Conservation (phyloP, 345 rosid species). For the Heritiera fomes region DNA sequence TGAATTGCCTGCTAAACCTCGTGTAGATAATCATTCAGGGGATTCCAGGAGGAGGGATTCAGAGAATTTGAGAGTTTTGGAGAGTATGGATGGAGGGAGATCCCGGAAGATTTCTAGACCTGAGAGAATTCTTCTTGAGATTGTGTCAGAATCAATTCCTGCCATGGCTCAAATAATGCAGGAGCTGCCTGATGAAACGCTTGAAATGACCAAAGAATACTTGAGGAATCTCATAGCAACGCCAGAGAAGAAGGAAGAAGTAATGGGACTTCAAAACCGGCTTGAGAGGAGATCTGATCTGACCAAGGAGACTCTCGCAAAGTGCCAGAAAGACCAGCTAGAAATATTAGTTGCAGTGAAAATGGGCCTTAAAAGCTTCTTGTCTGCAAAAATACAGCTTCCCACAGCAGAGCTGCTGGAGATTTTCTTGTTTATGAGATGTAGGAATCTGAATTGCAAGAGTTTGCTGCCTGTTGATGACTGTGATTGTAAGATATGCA, state of each 20-base stretch:
- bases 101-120: slow-evolving; percentile 49
- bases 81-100: slow-evolving; percentile 51
- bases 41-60: slow-evolving; percentile 64
- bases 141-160: slow-evolving; percentile 70
- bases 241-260: slow-evolving; percentile 68
- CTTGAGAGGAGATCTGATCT: slow-evolving; percentile 86
- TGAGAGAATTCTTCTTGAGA: slow-evolving; percentile 69
- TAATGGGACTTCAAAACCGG: slow-evolving; percentile 58
- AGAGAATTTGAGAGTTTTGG: slow-evolving; percentile 53
- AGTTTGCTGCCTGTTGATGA: slow-evolving; percentile 89
- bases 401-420: slow-evolving; percentile 70
- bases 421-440: slow-evolving; percentile 73
- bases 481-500: slow-evolving; percentile 93
- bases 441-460: slow-evolving; percentile 86
- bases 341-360: slow-evolving; percentile 71
- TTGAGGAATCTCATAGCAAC: slow-evolving; percentile 52
- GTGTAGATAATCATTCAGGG: slow-evolving; percentile 60
- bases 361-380: slow-evolving; percentile 66
- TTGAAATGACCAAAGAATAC: slow-evolving; percentile 68
- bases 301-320: slow-evolving; percentile 70
- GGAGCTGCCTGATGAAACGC: slow-evolving; percentile 72
- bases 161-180: slow-evolving; percentile 60
- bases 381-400: slow-evolving; percentile 60
- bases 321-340: slow-evolving; percentile 81
- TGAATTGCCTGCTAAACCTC: slow-evolving; percentile 76